A percentile compares a stretch with the other conserved stretches of the same genome.
Conservation (phyloP, 2,329 filamentous ascomycete species). For the Hypoxylon sp. region DNA sequence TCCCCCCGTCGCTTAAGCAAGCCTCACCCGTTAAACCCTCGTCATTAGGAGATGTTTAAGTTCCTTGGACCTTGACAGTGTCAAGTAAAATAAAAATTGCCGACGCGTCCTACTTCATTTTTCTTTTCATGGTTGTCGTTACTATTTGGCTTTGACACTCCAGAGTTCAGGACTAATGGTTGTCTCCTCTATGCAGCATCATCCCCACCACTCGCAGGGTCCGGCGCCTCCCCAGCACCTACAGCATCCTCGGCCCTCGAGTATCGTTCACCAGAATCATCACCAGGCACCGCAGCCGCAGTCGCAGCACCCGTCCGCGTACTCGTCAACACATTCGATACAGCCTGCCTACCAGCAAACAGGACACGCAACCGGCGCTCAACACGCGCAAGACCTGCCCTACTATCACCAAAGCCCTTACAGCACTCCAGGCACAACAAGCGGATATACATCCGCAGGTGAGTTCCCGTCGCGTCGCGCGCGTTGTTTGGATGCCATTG, state of each 20-base stretch:
- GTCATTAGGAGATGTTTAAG: conserved; percentile 61
- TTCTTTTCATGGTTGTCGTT: conserved; percentile 59
- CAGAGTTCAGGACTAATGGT: conserved; percentile 67
- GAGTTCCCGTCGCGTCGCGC: conserved; percentile 59
- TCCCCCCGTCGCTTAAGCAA: conserved; percentile 53
- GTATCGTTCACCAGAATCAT: conserved; percentile 81
- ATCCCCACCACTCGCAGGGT: conserved; percentile 81
- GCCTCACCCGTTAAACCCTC: conserved; percentile 58
- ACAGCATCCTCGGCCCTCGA: conserved; percentile 79
- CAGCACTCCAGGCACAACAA: conserved; percentile 83
- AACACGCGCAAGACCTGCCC: conserved; percentile 76
- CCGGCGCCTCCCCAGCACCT: conserved; percentile 76
- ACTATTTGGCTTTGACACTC: conserved; percentile 53
- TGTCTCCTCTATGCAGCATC: conserved; percentile 79
- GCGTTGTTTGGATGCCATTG: conserved; percentile 28
- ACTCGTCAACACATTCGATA: conserved; percentile 76
- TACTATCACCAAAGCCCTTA: conserved; percentile 89
- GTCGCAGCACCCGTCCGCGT: conserved; percentile 74
- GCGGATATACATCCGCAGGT: conserved; percentile 91
- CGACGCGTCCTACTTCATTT: conserved; percentile 63
- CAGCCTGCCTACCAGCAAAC: conserved; percentile 78
- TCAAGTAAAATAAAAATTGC: conserved; percentile 63
- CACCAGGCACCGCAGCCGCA: conserved; percentile 75
- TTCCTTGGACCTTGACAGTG: conserved; percentile 63
- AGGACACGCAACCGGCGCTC: conserved; percentile 72